These are phyloP conservation scores for Thielaviopsis punctulata DNA, from an alignment of 2,329 filamentous ascomycete species.

Conservation along the genomic window DNA sequence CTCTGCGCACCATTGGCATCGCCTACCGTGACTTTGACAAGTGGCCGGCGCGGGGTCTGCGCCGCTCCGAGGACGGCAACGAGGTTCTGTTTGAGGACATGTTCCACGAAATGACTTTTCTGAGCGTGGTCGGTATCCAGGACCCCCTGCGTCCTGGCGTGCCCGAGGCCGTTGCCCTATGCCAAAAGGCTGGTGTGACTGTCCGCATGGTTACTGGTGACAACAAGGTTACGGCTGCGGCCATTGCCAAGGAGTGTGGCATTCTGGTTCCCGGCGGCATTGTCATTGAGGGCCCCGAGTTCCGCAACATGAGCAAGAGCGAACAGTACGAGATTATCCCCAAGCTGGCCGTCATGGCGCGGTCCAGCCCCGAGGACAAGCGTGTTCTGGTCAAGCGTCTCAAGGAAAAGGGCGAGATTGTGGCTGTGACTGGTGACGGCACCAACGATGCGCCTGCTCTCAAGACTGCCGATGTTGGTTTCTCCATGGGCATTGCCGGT, in stretches of 20 bases:
- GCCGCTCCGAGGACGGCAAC: conserved; percentile 34
- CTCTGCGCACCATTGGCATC: conserved; percentile 69
- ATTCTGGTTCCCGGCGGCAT: conserved; percentile 51
- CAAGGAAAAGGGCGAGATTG: conserved; percentile 57
- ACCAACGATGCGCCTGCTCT: conserved; percentile 72
- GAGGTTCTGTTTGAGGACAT: conserved; percentile 50
- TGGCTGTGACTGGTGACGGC: conserved; percentile 69
- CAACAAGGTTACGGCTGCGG: conserved; percentile 61
- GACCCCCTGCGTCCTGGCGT: conserved; percentile 63
- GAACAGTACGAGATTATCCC: conserved; percentile 53
- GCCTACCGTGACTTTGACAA: conserved; percentile 68
- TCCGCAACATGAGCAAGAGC: conserved; percentile 50
- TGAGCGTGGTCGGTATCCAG: conserved; percentile 63
- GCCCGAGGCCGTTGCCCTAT: conserved; percentile 52
- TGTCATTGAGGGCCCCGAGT: conserved; percentile 63
- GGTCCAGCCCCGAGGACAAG: conserved; percentile 64
- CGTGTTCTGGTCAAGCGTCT: conserved; percentile 53
- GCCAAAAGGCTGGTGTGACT: conserved; percentile 59
- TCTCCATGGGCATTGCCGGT: conserved; percentile 72
- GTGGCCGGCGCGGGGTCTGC: conserved; percentile 59
- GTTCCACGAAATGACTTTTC: conserved; percentile 48
- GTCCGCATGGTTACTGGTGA: conserved; percentile 79
- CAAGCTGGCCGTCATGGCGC: conserved; percentile 50
- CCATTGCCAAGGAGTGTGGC: conserved; percentile 63
- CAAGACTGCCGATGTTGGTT: conserved; percentile 66